Percentiles rank a stretch among this genome's conserved stretches.
These are phyloP conservation scores for Dryas octopetala DNA, from an alignment of 306 rosid species.

Conservation along the genomic window DNA sequence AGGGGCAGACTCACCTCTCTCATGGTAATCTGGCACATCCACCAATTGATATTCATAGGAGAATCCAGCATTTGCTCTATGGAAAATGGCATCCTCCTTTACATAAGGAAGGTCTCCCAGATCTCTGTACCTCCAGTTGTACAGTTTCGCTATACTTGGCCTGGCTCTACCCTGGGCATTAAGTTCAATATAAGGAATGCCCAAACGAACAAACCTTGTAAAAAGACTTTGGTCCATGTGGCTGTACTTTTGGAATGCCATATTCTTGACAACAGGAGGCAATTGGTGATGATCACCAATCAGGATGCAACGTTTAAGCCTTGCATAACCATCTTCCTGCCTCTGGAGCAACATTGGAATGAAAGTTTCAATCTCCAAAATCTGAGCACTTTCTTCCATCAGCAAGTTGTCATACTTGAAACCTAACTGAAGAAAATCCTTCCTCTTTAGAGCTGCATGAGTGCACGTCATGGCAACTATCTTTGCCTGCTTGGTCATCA, in stretches of 20 bases:
- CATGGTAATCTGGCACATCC: constrained; percentile 92
- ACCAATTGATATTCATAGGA: constrained; percentile 92
- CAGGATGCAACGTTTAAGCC: constrained; percentile 95
- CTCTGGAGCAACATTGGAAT: constrained; percentile 99
- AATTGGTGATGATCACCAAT: constrained; percentile 98
- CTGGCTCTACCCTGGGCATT: constrained; percentile 99
- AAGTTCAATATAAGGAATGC: constrained; percentile 96
- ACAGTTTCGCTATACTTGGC: constrained; percentile 89
- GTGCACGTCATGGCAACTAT: constrained; percentile 99
- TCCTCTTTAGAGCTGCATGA: constrained; percentile 96
- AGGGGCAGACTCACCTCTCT: constrained; percentile 90
- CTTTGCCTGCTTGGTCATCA: constrained; percentile 99
- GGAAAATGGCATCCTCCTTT: constrained; percentile 58
- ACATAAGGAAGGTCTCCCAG: constrained; percentile 91
- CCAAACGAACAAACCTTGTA: constrained; percentile 95
- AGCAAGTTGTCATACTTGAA: constrained; percentile 98
- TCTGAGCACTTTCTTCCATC: constrained; percentile 99
- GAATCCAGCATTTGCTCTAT: constrained; percentile 89
- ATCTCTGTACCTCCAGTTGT: constrained; percentile 95
- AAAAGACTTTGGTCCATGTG: constrained; percentile 98
- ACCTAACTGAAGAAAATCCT: constrained; percentile 92
- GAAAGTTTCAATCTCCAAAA: constrained; percentile 95
- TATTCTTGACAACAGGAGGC: constrained; percentile 98
- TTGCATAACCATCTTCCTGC: constrained; percentile 97
- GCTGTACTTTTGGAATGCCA: constrained; percentile 98